Evolutionary conservation across 495 filamentous ascomycete species (phyloP).

Genomic region (Hyphodiscus hymeniophilus): DNA sequence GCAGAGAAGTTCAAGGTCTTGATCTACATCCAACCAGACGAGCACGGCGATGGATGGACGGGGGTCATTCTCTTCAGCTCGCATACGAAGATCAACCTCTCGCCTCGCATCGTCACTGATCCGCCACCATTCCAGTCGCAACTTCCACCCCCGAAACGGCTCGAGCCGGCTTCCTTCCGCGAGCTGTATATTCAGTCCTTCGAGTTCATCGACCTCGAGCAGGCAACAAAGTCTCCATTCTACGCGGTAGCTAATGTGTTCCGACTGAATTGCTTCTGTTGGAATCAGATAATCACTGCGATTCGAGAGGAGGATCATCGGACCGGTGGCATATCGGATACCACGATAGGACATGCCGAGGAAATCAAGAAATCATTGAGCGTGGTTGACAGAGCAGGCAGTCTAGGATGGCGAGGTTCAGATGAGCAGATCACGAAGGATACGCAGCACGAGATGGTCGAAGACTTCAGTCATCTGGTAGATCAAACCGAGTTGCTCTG

Average conservation of each 20-base stretch:
- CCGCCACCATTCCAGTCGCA: slow-evolving; percentile 19
- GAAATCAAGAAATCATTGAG: slow-evolving; percentile 21
- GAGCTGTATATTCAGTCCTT: slow-evolving; percentile 23
- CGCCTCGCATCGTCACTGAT: slow-evolving; percentile 18
- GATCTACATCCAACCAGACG: slow-evolving; percentile 19
- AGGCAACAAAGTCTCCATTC: slow-evolving; percentile 16
- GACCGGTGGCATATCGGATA: slow-evolving; percentile 23
- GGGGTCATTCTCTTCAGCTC: slow-evolving; percentile 22
- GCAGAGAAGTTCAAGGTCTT: slow-evolving; percentile 21
- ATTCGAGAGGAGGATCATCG: slow-evolving; percentile 22
- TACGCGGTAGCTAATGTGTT: slow-evolving; percentile 19
- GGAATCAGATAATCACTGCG: slow-evolving; percentile 22
- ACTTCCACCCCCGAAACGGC: slow-evolving; percentile 2
- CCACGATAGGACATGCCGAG: slow-evolving; percentile 21
- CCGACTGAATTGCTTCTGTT: slow-evolving; percentile 22
- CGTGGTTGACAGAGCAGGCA: slow-evolving; percentile 19
- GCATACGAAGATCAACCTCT: slow-evolving; percentile 17
- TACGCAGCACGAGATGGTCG: slow-evolving; percentile 9
- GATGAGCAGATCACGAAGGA: slow-evolving; percentile 3
- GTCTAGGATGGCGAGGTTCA: slow-evolving; percentile 13
- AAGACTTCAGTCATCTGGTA: slow-evolving; percentile 25
- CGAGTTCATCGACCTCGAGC: slow-evolving; percentile 7
- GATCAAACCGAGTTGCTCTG: slow-evolving; percentile 23
- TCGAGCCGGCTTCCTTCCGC: slow-evolving; percentile 18
- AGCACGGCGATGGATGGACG: slow-evolving; percentile 20